Conservation (phyloP, 1,139 yeast genomes). For the Nematodospora anomalae region DNA sequence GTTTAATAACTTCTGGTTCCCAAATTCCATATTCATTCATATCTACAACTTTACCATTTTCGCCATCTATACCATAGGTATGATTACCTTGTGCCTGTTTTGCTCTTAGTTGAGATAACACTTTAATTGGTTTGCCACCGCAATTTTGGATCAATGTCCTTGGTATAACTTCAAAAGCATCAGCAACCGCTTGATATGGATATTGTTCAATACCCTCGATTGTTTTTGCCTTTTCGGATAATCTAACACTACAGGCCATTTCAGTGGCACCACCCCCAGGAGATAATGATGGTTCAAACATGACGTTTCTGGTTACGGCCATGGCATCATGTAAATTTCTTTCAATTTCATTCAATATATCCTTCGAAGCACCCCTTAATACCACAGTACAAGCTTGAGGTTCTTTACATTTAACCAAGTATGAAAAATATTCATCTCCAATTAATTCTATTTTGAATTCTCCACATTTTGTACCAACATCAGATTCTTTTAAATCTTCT, state of each 20-base stretch:
- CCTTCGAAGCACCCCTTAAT: constrained; percentile 96
- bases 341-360: constrained; percentile 92
- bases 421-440: constrained; percentile 96
- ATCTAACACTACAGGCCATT: constrained; percentile 92
- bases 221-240: constrained; percentile 87
- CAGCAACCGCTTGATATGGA: constrained; percentile 99
- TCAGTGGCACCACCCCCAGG: constrained; percentile 99
- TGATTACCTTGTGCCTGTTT: constrained; percentile 88
- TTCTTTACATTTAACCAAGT: constrained; percentile 71
- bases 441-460: constrained; percentile 89
- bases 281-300: constrained; percentile 89
- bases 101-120: constrained; percentile 88
- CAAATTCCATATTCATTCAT: constrained; percentile 96
- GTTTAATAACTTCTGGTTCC: constrained; percentile 99
- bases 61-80: constrained; percentile 94
- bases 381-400: constrained; percentile 94
- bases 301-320: constrained; percentile 95
- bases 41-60: constrained; percentile 88
- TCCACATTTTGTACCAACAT: constrained; percentile 88
- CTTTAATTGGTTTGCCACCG: constrained; percentile 93
- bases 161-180: constrained; percentile 97
- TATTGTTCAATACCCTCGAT: constrained; percentile 96
- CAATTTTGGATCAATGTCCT: constrained; percentile 96
- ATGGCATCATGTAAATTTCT: constrained; percentile 97
- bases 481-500: constrained; percentile 89